Evolutionary conservation across 345 rosid species (phyloP).

Genomic region (Moricandia moricandioides): DNA sequence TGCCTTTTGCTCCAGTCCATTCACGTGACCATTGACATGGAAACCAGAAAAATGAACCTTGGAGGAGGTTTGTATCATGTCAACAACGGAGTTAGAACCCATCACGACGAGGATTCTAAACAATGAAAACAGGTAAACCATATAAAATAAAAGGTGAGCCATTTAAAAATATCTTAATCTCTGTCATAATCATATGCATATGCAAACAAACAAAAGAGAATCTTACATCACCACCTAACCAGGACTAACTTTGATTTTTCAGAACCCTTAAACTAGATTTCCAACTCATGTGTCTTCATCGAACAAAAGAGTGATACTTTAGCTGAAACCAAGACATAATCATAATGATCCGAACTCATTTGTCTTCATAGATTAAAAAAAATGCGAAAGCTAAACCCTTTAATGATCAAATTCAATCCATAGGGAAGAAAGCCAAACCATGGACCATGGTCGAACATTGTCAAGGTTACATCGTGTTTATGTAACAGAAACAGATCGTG

Average conservation of each 20-base stretch:
- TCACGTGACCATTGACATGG: constrained; percentile 49
- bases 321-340: constrained; percentile 3
- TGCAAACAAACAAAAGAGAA: constrained; percentile 6
- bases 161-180: background rate
- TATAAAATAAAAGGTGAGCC: background rate
- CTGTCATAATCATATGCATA: constrained; percentile 12
- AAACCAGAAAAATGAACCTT: constrained; percentile 87
- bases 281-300: too few species aligned
- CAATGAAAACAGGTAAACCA: background rate
- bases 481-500: constrained; percentile 19
- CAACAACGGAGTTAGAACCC: constrained; percentile 58
- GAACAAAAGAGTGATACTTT: constrained; percentile 2
- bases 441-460: background rate
- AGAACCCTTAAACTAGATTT: background rate
- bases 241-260: background rate
- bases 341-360: background rate
- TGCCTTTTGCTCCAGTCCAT: constrained; percentile 48
- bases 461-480: background rate
- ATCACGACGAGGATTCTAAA: constrained; percentile 13
- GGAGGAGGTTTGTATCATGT: constrained; percentile 84
- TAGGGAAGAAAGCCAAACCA: background rate
- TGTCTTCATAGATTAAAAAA: constrained; percentile 6
- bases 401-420: background rate
- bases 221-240: background rate
- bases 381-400: background rate